Evolutionary conservation across 2,329 filamentous ascomycete genomes (phyloP), one percentile per base, ranked within the genome.

Genomic region (Aspergillus proliferans): DNA sequence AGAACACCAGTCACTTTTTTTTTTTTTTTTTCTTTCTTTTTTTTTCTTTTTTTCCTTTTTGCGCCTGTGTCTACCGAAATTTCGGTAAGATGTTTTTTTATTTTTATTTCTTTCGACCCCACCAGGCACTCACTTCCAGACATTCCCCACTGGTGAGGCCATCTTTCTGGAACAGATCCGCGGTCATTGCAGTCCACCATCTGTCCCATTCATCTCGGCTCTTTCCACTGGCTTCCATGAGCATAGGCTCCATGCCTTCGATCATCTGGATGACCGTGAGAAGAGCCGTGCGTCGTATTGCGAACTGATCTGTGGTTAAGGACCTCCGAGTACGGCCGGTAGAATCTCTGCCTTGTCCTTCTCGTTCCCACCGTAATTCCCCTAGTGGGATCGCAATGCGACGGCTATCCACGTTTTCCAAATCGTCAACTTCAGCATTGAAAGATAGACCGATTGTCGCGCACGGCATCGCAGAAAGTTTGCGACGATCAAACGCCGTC

Each of bases 191-290:
- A 38, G 85, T 83, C 71, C 87, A 83, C 91, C 91, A 96, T 39
- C 83, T 77, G 66, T 94, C 87, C 90, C 90, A 96, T 71, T 96
- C 91, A 58, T 95, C 89, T 63, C 87, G 83, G 60, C 86, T 88
- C 75, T 95, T 95, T 12, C 86, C 87, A 62, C 87, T 94, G 42
- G 83, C 82, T 60, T 95, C 87, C 58, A 87, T 82, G 58, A 96
- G 73, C 50, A 93, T 72, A 4, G 88, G 88, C 69, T 96, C 91
- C 60, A 96, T 73, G 54, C 85, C 86, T 65, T 93, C 88, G 47
- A 95, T 88, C 77, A 89, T 81, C 64, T 91, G 86, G 46, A 94
- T 81, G 5, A 91, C 83, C 2, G 86, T 89, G 63, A 87, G 72
- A 48, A 95, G 77, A n/a, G 90, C 89, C 9, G 88, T 92, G 59